Conservation (phyloP, 768 basidiomycete genomes). For the Dendrothele bispora region DNA sequence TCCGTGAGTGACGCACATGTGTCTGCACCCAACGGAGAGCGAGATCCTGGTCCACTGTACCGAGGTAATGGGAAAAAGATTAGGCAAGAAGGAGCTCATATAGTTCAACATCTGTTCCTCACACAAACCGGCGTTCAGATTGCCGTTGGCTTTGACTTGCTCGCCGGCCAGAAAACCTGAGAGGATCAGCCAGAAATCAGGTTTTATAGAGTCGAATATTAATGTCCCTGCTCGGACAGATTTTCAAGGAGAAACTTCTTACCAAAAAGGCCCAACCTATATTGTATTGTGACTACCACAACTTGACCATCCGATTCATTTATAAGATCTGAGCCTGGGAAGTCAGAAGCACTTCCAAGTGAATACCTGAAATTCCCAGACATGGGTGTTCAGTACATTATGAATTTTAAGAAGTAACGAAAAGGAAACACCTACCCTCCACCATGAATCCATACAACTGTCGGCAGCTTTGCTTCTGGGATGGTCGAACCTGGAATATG, state of each 20-base stretch:
- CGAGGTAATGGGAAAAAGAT: constrained; percentile 3
- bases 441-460: constrained; percentile 28
- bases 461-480: constrained; percentile 17
- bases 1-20: constrained; percentile 17
- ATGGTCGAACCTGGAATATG: constrained; percentile 14
- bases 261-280: constrained; percentile 30
- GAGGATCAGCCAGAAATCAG: constrained; percentile 1
- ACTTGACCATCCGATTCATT: constrained; percentile 16
- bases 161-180: constrained; percentile 30
- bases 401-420: not conserved
- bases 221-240: not conserved
- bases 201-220: not conserved
- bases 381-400: not conserved
- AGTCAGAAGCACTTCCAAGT: constrained; percentile 3
- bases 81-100: not conserved
- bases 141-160: constrained; percentile 26
- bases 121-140: constrained; percentile 30
- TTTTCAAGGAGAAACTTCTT: not conserved
- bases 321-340: not conserved
- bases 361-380: constrained; percentile 23
- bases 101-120: not conserved
- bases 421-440: constrained; percentile 20
- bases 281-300: constrained; percentile 23
- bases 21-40: constrained; percentile 33
- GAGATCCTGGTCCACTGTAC: constrained; percentile 28